Evolutionary conservation across 129 eudicot species (phyloP).

Genomic region (Helianthus annuus): HanXRQr2.0-SUNRISE NC_035442.2:178715097-178715596

Average conservation of each 20-base stretch:
- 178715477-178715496: slow-evolving; percentile 63
- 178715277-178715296: too few species aligned
- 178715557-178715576: slow-evolving; percentile 3
- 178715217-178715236: too few species aligned
- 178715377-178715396: not conserved
- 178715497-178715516: slow-evolving; percentile 88
- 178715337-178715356: not conserved
- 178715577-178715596: slow-evolving; percentile 10
- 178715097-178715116: too few species aligned
- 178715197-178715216: too few species aligned
- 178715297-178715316: not conserved
- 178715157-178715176: too few species aligned
- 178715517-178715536: slow-evolving; percentile 96
- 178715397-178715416: not conserved
- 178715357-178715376: not conserved
- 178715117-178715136: too few species aligned
- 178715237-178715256: too few species aligned
- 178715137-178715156: too few species aligned
- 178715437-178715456: slow-evolving; percentile 98
- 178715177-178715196: too few species aligned
- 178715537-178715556: slow-evolving; percentile 86
- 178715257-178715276: too few species aligned
- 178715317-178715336: not conserved
- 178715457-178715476: slow-evolving; percentile 97
- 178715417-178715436: slow-evolving; percentile 63